Base-by-base conservation (phyloP, 2,329 filamentous ascomycete genomes). In the Phyllosticta capitalensis region DNA sequence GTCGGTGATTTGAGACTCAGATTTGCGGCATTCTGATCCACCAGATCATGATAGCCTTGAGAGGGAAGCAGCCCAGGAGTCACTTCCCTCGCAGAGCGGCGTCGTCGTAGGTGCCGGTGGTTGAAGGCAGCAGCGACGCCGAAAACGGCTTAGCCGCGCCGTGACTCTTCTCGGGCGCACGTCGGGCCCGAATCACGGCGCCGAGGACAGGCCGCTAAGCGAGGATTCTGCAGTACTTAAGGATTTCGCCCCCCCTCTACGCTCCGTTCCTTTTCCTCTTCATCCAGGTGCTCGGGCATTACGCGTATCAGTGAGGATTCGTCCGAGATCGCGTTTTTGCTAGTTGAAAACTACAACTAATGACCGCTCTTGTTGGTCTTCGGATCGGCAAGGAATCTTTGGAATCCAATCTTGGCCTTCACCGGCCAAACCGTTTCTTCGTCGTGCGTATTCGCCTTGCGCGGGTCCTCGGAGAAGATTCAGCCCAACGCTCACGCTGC, bases 301-400 rank as follows among this genome's bases (percentile, higher is more conserved):
- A 89, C 82, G 85, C 83, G 83, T 86, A 83, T 83, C 85, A 87
- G 85, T 90, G 87, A 90, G 84, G 87, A 89, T 86, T 85, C 82
- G 85, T 90, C 88, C 84, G 88, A 90, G 86, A 84, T 83, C 82
- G 83, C 82, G 81, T 89, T 89, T 88, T 89, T 90, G 87, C 87
- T 90, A 88, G 86, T 89, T 89, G 86, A 88, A 88, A 89, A 88
- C 86, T 89, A 88, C 79, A 78, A 81, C 79, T 80, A 83, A 67
- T 88, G 87, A 89, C 87, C 80, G 80, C 87, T 91, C 79, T 79
- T 81, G 76, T 81, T 82, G 83, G 85, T 81, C 82, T 81, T 79
- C 78, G 80, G 81, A 79, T 81, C 82, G 83, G 77, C 78, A 81
- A 81, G 86, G 87, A 90, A 90, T 90, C 86, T 90, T 90, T 90